Evolutionary conservation across 768 basidiomycete genomes (phyloP).

Genomic region (Rhodotorula diobovata): DNA sequence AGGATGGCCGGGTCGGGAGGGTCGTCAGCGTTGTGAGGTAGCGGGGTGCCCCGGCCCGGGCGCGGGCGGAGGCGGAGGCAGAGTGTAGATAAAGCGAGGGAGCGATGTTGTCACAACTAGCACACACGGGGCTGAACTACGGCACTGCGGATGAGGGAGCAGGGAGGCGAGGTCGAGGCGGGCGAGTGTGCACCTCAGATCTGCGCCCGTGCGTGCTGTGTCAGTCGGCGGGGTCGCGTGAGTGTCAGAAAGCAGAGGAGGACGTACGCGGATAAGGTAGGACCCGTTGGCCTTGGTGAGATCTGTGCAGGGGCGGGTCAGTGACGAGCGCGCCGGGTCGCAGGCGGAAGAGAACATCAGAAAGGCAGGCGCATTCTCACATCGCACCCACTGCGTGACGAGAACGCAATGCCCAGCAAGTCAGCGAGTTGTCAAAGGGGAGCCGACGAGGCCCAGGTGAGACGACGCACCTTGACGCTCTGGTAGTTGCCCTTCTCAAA

Average conservation of each 20-base stretch:
- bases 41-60: too few species aligned
- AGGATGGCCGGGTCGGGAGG: slow-evolving; percentile 30
- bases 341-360: too few species aligned
- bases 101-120: neutral
- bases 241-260: too few species aligned
- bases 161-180: neutral
- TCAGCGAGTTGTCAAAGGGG: neutral
- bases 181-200: neutral
- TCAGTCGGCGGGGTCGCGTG: too few species aligned
- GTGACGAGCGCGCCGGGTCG: too few species aligned
- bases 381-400: slow-evolving; percentile 27
- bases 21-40: slow-evolving; percentile 14
- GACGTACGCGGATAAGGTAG: slow-evolving; percentile 24
- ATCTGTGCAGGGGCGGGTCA: slow-evolving; percentile 3
- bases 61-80: too few species aligned
- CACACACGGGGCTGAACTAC: neutral
- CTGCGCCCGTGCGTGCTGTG: neutral
- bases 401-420: too few species aligned
- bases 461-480: slow-evolving; percentile 39
- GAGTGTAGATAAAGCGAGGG: neutral
- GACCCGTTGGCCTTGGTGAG: slow-evolving; percentile 31
- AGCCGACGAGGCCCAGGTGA: too few species aligned
- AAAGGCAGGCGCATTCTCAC: neutral
- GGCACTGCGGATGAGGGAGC: too few species aligned
- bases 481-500: slow-evolving; percentile 94